Percentiles rank a stretch among this genome's conserved stretches.
phyloP scores from a whole-genome alignment of 768 basidiomycete species.

The Collybia sordida region DNA sequence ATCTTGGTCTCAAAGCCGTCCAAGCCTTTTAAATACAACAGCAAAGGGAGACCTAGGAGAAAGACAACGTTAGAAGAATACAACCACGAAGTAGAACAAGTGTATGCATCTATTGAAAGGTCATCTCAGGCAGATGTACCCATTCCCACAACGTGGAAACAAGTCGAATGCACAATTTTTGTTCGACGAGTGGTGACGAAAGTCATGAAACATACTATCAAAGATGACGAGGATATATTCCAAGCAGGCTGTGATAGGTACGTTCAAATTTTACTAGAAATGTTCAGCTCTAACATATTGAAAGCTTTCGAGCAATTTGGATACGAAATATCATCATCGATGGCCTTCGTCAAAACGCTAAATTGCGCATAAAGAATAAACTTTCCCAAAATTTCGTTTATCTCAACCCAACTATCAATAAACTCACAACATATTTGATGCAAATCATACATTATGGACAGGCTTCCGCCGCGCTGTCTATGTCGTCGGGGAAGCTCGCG shows the following conservation, averaged over 20 bases:
- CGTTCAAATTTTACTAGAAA: conserved; percentile 25
- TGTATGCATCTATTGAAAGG: conserved; percentile 24
- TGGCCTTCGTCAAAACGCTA: conserved; percentile 13
- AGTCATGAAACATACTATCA: conserved; percentile 6
- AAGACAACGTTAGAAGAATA: conserved; percentile 38
- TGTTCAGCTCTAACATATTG: conserved; percentile 34
- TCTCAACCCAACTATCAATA: conserved; percentile 35
- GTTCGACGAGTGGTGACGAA: conserved; percentile 12
- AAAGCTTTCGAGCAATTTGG: conserved; percentile 18
- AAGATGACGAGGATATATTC: conserved; percentile 22
- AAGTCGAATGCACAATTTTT: conserved; percentile 18
- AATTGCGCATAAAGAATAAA: not conserved
- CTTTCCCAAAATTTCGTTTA: conserved; percentile 42
- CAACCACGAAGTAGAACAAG: conserved; percentile 34
- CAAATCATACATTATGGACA: not conserved
- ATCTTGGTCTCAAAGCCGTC: conserved; percentile 38
- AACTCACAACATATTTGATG: conserved; percentile 4
- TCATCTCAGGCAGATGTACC: conserved; percentile 6
- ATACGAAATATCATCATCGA: conserved; percentile 17
- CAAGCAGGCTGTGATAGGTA: conserved; percentile 32
- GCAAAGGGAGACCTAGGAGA: conserved; percentile 44
- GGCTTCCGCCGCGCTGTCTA: not conserved
- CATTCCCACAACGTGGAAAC: conserved; percentile 12
- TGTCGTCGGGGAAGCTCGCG: not conserved
- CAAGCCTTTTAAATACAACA: conserved; percentile 41